Percentiles rank a stretch among this genome's conserved stretches.
Evolutionary conservation across 768 basidiomycete species (phyloP).

Genomic region (Suillus brevipes): DNA sequence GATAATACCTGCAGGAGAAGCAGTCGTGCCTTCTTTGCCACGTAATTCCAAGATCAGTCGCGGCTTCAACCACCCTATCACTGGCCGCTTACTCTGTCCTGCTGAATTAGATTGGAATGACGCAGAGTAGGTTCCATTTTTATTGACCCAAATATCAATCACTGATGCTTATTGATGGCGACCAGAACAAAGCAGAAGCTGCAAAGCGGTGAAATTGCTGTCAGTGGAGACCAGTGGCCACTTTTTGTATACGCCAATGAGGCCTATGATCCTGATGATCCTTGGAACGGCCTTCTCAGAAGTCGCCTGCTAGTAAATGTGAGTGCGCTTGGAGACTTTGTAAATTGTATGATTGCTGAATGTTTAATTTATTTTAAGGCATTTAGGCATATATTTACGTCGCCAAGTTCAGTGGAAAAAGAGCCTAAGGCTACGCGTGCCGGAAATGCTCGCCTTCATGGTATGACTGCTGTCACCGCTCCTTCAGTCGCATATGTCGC

Average conservation of each 20-base stretch:
- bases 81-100: too few relatives aligned
- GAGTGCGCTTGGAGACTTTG: not conserved
- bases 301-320: conserved; percentile 24
- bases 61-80: too few relatives aligned
- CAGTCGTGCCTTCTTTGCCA: too few relatives aligned
- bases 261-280: conserved; percentile 24
- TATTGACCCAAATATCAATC: not conserved
- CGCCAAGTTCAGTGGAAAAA: conserved; percentile 30
- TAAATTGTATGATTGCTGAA: not conserved
- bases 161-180: not conserved
- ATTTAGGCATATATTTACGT: conserved; percentile 31
- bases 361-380: conserved; percentile 17
- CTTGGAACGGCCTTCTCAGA: conserved; percentile 28
- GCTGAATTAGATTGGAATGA: too few relatives aligned
- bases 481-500: conserved; percentile 25
- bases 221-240: conserved; percentile 28
- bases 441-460: conserved; percentile 4
- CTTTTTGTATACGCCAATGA: conserved; percentile 22
- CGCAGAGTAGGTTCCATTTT: too few relatives aligned
- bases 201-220: conserved; percentile 15
- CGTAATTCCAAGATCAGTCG: too few relatives aligned
- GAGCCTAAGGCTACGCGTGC: conserved; percentile 26
- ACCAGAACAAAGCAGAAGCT: conserved; percentile 9
- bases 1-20: too few relatives aligned
- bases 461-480: conserved; percentile 16